Base-by-base conservation (phyloP, 2,329 filamentous ascomycete species). In the Acrodontium crateriforme region DNA sequence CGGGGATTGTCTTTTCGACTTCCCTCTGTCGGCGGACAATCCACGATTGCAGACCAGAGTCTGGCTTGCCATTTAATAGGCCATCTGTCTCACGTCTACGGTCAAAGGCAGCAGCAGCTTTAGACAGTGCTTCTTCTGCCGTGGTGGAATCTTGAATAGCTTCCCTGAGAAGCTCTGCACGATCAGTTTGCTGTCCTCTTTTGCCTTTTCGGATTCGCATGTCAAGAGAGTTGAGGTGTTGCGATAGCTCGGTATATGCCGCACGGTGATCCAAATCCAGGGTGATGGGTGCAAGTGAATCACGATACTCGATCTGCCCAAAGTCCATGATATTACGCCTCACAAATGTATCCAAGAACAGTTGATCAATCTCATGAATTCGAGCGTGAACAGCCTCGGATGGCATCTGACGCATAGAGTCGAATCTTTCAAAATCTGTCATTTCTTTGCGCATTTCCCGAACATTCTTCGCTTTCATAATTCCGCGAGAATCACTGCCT, bases 201-300 rank as follows among this genome's bases (percentile, higher is more conserved):
- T 49, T 54, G 0, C 47, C 42, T 31, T 52, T 59, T 27, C 49
- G 56, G 2, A 55, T 54, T 17, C 57, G 52, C 54, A 71, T 66
- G 16, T 63, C 60, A 5, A 62, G 55, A 0, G 63, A 56, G 25
- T 62, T 62, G 2, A 73, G 40, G 24, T 67, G 60, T 30, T 69
- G 62, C 4, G 64, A 63, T 0, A 72, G 49, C 38, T 73, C 68
- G 0, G 64, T 50, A 39, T 75, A 75, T 1, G 67, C 48, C 1
- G 58, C 58, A 16, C 55, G 54, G 35, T 76, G 69, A 0, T 55
- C 58, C 1, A 60, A 45, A 5, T 58, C 54, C 2, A 68, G 52
- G 0, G 48, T 36, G 2, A 69, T 45, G 1, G 62, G 50, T 11
- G 58, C 35, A 3, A 69, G 47, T 13, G 58, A 46, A 16, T 67